Conservation (phyloP, 116 monocot genomes). For the Thalassia testudinum region DNA sequence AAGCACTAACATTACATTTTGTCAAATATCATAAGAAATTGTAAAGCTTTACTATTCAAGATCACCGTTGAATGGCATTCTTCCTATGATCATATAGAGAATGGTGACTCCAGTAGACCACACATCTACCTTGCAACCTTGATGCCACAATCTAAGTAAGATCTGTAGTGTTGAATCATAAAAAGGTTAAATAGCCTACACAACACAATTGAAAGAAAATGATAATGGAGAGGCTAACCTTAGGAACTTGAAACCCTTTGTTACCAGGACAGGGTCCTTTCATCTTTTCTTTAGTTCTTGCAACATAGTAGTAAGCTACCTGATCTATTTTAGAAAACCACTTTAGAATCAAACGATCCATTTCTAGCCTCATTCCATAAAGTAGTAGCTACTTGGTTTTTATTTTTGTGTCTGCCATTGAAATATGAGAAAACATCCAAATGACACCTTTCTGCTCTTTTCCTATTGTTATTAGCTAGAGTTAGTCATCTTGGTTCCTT, state of each 20-base stretch:
- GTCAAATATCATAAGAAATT: too few species aligned
- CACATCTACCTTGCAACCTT: conserved; percentile 75
- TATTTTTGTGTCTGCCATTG: conserved; percentile 26
- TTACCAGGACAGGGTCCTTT: conserved; percentile 97
- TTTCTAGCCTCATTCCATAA: neutral
- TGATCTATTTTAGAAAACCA: too few species aligned
- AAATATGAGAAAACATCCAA: neutral
- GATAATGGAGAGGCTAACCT: conserved; percentile 22
- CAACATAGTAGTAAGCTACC: too few species aligned
- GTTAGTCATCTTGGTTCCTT: conserved; percentile 17
- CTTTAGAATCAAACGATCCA: too few species aligned
- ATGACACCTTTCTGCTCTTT: conserved; percentile 1
- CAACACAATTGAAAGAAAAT: too few species aligned
- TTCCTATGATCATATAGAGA: conserved; percentile 78
- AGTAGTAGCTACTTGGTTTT: conserved; percentile 48
- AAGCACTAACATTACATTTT: too few species aligned
- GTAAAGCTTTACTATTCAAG: conserved; percentile 59
- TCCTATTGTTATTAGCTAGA: conserved; percentile 15
- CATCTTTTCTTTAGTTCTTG: conserved; percentile 29
- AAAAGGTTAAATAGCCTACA: too few species aligned
- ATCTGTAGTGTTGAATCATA: conserved; percentile 22
- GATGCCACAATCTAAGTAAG: conserved; percentile 61
- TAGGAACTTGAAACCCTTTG: conserved; percentile 97
- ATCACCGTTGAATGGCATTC: conserved; percentile 70
- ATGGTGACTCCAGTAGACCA: conserved; percentile 96